Percentiles rank a stretch among this genome's conserved stretches.
Conservation (phyloP, 208 protist species). For the Crithidia sp. region DNA sequence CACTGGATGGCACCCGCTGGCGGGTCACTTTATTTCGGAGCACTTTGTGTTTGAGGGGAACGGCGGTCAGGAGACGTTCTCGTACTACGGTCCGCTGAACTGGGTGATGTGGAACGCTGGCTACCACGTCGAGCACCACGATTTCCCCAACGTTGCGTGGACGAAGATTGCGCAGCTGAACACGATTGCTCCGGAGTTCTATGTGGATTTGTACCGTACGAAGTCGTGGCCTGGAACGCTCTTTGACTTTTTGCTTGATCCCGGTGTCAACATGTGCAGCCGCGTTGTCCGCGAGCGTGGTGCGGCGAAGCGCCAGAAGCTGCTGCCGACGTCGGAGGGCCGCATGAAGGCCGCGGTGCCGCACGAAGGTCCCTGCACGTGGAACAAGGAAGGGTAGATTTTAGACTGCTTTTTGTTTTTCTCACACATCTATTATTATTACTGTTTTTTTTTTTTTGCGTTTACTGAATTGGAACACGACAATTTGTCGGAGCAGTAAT, state of each 20-base stretch:
- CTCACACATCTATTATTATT: not conserved
- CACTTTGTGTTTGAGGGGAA: slow-evolving; percentile 89
- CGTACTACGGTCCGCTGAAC: slow-evolving; percentile 96
- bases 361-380: slow-evolving; percentile 55
- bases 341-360: slow-evolving; percentile 48
- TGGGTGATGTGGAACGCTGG: slow-evolving; percentile 93
- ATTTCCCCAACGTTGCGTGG: slow-evolving; percentile 96
- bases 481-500: no score
- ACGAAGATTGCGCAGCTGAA: slow-evolving; percentile 80
- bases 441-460: no score
- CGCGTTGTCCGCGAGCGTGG: slow-evolving; percentile 80
- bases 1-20: slow-evolving; percentile 87
- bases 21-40: slow-evolving; percentile 94
- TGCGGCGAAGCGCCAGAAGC: slow-evolving; percentile 48
- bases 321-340: slow-evolving; percentile 47
- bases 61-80: slow-evolving; percentile 95
- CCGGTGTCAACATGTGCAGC: slow-evolving; percentile 65
- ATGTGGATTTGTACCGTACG: slow-evolving; percentile 80
- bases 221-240: slow-evolving; percentile 83
- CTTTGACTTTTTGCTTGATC: slow-evolving; percentile 76
- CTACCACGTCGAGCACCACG: slow-evolving; percentile 98
- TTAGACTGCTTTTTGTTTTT: not conserved
- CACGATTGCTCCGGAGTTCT: slow-evolving; percentile 94
- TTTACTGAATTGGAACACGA: slow-evolving; percentile 20
- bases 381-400: slow-evolving; percentile 24